A percentile compares a stretch with the other conserved stretches of the same genome.
Conservation (phyloP, 2,329 filamentous ascomycete genomes). For the Fusarium scirpi region DNA sequence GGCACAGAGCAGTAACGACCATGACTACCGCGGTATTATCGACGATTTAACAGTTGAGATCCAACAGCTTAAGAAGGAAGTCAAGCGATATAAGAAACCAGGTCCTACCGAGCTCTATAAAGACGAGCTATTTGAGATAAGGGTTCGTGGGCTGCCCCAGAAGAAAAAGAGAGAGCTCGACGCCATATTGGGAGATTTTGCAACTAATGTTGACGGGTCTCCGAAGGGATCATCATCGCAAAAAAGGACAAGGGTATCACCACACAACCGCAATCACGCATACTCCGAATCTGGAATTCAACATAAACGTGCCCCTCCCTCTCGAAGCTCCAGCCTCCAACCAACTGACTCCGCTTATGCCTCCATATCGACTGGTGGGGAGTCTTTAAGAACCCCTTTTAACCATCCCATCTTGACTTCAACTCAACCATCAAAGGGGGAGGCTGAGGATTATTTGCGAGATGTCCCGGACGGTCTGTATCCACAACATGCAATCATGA, state of each 20-base stretch:
- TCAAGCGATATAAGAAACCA: slow-evolving; percentile 77
- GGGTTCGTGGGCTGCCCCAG: slow-evolving; percentile 77
- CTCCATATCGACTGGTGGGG: too few relatives aligned
- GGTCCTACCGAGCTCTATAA: slow-evolving; percentile 75
- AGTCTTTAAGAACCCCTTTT: too few relatives aligned
- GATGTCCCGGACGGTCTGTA: too few relatives aligned
- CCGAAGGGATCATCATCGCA: slow-evolving; percentile 56
- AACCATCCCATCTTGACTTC: too few relatives aligned
- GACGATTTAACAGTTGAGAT: slow-evolving; percentile 89
- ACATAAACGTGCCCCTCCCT: slow-evolving; percentile 57
- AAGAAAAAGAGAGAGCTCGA: slow-evolving; percentile 83
- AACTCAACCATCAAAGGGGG: too few relatives aligned
- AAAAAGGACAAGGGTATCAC: slow-evolving; percentile 56
- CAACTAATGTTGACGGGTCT: slow-evolving; percentile 69
- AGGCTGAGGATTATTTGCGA: too few relatives aligned
- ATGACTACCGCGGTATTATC: slow-evolving; percentile 84
- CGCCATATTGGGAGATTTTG: slow-evolving; percentile 76
- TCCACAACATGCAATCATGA: too few relatives aligned
- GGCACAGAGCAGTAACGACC: slow-evolving; percentile 70
- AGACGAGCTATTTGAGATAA: slow-evolving; percentile 86
- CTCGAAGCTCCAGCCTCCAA: too few relatives aligned
- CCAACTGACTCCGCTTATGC: too few relatives aligned
- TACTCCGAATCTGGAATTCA: slow-evolving; percentile 55
- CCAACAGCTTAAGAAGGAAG: slow-evolving; percentile 77
- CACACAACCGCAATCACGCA: slow-evolving; percentile 54